Percentiles rank a stretch among this genome's conserved stretches.
phyloP scores from a whole-genome alignment of 768 basidiomycete species.

The Phaffia australis region DNA sequence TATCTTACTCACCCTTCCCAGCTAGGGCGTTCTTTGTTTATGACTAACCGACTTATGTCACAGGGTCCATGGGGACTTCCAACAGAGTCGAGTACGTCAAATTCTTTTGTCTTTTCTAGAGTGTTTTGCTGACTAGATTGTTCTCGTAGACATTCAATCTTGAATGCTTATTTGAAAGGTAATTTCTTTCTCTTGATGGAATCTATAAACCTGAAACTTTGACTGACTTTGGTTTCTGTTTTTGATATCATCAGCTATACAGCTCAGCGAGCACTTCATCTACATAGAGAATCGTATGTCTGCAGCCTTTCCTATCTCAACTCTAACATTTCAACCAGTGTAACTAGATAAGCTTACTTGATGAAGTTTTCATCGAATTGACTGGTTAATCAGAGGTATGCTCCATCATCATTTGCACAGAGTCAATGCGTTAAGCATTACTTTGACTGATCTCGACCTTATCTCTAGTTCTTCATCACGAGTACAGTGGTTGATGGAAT shows the following conservation, averaged over 20 bases:
- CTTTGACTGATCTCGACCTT: background rate
- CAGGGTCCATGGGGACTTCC: slow-evolving; percentile 73
- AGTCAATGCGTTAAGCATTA: too few species aligned
- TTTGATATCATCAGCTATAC: slow-evolving; percentile 53
- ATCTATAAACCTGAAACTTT: background rate
- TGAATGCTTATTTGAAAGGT: slow-evolving; percentile 89
- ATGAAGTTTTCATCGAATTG: too few species aligned
- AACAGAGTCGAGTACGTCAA: slow-evolving; percentile 51
- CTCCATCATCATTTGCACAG: too few species aligned
- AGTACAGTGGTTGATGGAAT: slow-evolving; percentile 70
- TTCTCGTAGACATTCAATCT: slow-evolving; percentile 55
- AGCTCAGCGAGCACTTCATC: slow-evolving; percentile 84
- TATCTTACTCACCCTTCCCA: background rate
- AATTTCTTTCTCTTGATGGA: slow-evolving; percentile 13
- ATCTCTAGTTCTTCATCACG: slow-evolving; percentile 42
- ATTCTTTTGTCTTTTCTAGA: too few species aligned
- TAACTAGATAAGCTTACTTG: too few species aligned
- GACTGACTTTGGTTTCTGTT: background rate
- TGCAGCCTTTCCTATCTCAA: background rate
- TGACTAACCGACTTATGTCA: background rate
- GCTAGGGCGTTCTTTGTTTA: background rate
- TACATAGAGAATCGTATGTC: slow-evolving; percentile 74
- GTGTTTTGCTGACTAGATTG: too few species aligned
- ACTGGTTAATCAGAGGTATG: too few species aligned
- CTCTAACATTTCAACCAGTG: background rate